Conservation (phyloP, 1,284 basidiomycete species). For the Malassezia slooffiae region DNA sequence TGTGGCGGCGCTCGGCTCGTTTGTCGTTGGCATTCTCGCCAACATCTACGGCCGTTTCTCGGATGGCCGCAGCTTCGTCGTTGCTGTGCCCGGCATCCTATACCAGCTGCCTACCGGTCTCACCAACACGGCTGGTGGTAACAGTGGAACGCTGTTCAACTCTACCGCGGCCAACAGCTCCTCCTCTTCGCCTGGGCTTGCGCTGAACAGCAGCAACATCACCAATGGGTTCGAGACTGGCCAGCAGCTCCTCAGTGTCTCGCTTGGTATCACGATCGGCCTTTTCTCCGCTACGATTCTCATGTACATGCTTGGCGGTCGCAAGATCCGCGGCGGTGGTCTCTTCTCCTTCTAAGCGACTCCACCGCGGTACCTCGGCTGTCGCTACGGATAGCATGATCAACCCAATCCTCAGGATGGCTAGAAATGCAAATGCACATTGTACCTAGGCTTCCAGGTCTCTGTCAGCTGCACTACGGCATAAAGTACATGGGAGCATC, state of each 20-base stretch:
- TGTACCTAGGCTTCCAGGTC: neutral
- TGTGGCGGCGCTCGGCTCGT: slow-evolving; percentile 54
- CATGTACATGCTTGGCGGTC: slow-evolving; percentile 32
- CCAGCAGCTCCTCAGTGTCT: slow-evolving; percentile 32
- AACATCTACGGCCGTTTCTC: slow-evolving; percentile 74
- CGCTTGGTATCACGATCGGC: slow-evolving; percentile 41
- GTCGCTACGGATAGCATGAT: too few relatives aligned
- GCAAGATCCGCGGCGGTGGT: slow-evolving; percentile 28
- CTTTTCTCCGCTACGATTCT: slow-evolving; percentile 39
- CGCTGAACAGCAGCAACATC: too few relatives aligned
- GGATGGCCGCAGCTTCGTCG: slow-evolving; percentile 64
- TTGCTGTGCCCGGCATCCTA: slow-evolving; percentile 57
- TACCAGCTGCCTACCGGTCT: slow-evolving; percentile 79
- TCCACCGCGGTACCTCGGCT: neutral
- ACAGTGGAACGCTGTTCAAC: neutral
- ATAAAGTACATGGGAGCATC: too few relatives aligned
- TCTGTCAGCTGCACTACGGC: neutral
- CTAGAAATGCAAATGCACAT: neutral
- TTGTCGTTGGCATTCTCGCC: slow-evolving; percentile 69
- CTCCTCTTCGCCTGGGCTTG: too few relatives aligned
- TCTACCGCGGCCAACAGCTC: too few relatives aligned
- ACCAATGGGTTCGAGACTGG: slow-evolving; percentile 24
- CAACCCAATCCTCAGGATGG: too few relatives aligned
- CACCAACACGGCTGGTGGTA: neutral
- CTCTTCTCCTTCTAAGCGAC: slow-evolving; percentile 42